Base-by-base conservation (phyloP, 225 moss, liverwort and hornwort species). In the Antitrichia curtipendula region DNA sequence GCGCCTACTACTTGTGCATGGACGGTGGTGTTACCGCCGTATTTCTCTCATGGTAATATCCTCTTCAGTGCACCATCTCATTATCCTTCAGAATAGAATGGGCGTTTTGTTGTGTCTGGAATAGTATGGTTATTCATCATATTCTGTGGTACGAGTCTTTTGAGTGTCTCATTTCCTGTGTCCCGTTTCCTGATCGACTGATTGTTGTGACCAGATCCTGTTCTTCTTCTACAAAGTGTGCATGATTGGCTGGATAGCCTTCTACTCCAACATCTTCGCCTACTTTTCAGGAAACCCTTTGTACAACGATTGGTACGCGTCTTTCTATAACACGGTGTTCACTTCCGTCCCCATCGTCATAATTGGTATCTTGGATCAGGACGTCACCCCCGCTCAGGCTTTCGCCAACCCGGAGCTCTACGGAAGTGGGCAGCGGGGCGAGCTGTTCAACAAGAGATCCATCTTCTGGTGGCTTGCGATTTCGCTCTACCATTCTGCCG, bases 221-320 rank as follows among this genome's bases (percentile, higher is more conserved):
- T 98, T 91, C 85, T 96, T 96, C 62, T 98, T 96, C 91, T 98
- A 96, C 93, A 98, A 98, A 87, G 96, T 96, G 56, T 92, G 95
- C 88, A 91, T 98, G 80, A 92, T 96, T 79, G 96, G 96, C 36
- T 98, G 96, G 96, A 92, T 98, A 63, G 91, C 96, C 54, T 93
- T 98, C 86, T 95, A 94, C 88, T 96, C 96, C 93, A 98, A 98
- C 70, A 90, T 93, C 41, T 96, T 95, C 61, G 54, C 94, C 3
- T 95, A 89, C 84, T 96, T 96, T 79, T 93, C 98, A 36, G 96
- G 98, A 32, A 94, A 96, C 78, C 96, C 98, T 41, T 87, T 98
- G 25, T 98, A 98, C 84, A 95, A 96, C 81, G 95, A 95, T 83
- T 98, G 96, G 96, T 98, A 98, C 63, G 97, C 97, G 7, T 95